phyloP scores from a whole-genome alignment of 441 rosid genomes.

The Gossypium gossypioides region DNA sequence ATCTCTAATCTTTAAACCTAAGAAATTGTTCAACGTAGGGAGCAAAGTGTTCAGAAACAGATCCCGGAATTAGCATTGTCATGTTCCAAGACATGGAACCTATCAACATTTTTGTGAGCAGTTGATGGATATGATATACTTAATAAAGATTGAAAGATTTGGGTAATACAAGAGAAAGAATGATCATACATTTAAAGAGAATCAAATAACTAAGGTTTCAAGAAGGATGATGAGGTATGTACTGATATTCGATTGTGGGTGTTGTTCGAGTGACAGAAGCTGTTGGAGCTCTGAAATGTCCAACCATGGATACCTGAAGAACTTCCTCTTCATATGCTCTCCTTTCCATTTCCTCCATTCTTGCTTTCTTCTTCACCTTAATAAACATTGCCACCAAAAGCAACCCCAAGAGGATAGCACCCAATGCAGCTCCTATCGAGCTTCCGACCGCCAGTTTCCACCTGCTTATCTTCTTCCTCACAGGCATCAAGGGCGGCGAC shows the following conservation, averaged over 20 bases:
- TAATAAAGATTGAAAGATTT: not conserved
- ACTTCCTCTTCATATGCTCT: conserved; percentile 91
- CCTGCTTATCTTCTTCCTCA: conserved; percentile 40
- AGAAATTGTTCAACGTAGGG: too few relatives aligned
- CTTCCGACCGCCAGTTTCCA: conserved; percentile 85
- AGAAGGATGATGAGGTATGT: conserved; percentile 27
- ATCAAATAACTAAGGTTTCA: conserved; percentile 7
- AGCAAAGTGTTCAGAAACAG: not conserved
- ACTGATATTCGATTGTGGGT: conserved; percentile 54
- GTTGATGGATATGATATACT: not conserved
- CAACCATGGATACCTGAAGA: conserved; percentile 84
- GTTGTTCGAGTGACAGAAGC: conserved; percentile 56
- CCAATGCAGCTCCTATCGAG: conserved; percentile 58
- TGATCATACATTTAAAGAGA: conserved; percentile 11
- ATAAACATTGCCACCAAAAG: conserved; percentile 71
- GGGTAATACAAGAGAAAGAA: conserved; percentile 18
- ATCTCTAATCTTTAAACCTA: too few relatives aligned
- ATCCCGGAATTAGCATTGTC: conserved; percentile 8
- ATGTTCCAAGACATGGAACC: not conserved
- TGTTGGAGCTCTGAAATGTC: conserved; percentile 68
- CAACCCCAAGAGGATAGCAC: conserved; percentile 47
- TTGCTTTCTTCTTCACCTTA: conserved; percentile 73
- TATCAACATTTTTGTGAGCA: not conserved
- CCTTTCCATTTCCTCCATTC: conserved; percentile 73
- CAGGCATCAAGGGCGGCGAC: conserved; percentile 23